Evolutionary conservation across 1,284 basidiomycete genomes (phyloP).

Genomic region (Pholiota adiposa): DNA sequence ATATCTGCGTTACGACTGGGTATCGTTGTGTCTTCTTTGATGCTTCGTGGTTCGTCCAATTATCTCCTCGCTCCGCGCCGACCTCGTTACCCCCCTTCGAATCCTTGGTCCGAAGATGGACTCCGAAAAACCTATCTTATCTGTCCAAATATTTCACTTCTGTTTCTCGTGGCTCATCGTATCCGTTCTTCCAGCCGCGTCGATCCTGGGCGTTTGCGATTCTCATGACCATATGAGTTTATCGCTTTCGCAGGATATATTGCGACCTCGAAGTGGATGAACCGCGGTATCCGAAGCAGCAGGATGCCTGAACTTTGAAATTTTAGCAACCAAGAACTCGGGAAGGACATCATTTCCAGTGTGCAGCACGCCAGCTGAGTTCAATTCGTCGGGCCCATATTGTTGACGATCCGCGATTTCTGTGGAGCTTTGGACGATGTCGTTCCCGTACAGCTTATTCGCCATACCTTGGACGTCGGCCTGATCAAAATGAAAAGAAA

Average conservation of each 20-base stretch:
- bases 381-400: background rate
- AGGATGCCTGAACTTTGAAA: background rate
- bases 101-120: conserved; percentile 3
- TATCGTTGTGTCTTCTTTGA: conserved; percentile 9
- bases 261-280: background rate
- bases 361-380: background rate
- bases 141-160: background rate
- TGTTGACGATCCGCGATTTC: conserved; percentile 4
- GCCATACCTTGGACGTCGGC: conserved; percentile 3
- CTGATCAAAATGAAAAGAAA: background rate
- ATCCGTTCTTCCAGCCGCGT: background rate
- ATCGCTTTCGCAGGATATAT: background rate
- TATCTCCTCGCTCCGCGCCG: conserved; percentile 24
- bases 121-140: conserved; percentile 9
- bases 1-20: conserved; percentile 16
- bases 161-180: background rate
- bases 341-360: background rate
- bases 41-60: conserved; percentile 10
- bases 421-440: background rate
- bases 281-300: background rate
- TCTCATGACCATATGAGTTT: background rate
- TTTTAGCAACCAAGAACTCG: background rate
- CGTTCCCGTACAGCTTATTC: background rate
- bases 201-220: background rate
- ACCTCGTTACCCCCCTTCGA: conserved; percentile 18